phyloP scores from a whole-genome alignment of 495 filamentous ascomycete species.

The Neurospora hispaniola region DNA sequence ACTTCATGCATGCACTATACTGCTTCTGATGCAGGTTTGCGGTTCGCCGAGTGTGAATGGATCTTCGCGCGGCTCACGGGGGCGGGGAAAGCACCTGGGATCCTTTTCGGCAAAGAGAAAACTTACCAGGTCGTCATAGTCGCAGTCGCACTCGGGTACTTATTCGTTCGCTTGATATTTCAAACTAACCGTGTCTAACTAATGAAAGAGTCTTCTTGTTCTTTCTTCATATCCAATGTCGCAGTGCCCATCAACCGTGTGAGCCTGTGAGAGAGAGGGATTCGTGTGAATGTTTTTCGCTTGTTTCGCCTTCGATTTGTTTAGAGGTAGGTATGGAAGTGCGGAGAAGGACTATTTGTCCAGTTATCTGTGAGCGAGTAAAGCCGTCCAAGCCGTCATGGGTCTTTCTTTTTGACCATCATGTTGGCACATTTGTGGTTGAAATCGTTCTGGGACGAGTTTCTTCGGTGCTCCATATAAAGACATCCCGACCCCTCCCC shows the following conservation, averaged over 20 bases:
- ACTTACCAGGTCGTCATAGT: background rate
- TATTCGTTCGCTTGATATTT: background rate
- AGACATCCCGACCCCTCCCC: background rate
- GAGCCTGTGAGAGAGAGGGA: background rate
- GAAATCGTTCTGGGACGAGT: background rate
- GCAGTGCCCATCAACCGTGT: background rate
- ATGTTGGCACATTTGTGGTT: background rate
- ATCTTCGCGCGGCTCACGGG: background rate
- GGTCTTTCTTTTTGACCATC: background rate
- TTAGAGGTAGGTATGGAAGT: background rate
- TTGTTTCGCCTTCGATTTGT: background rate
- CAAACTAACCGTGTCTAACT: background rate
- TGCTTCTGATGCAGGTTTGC: background rate
- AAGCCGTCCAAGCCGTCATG: background rate
- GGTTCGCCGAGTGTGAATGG: background rate
- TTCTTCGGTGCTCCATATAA: background rate
- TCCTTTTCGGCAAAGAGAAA: background rate
- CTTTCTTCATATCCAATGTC: background rate
- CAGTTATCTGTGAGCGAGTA: background rate
- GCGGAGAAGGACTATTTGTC: background rate
- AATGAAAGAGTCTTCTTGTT: background rate
- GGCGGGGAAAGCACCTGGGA: background rate
- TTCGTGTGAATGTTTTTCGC: background rate
- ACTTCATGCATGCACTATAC: background rate
- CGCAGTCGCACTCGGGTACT: background rate